Conservation (phyloP, 2,329 filamentous ascomycete genomes). For the Sporothrix protearum region DNA sequence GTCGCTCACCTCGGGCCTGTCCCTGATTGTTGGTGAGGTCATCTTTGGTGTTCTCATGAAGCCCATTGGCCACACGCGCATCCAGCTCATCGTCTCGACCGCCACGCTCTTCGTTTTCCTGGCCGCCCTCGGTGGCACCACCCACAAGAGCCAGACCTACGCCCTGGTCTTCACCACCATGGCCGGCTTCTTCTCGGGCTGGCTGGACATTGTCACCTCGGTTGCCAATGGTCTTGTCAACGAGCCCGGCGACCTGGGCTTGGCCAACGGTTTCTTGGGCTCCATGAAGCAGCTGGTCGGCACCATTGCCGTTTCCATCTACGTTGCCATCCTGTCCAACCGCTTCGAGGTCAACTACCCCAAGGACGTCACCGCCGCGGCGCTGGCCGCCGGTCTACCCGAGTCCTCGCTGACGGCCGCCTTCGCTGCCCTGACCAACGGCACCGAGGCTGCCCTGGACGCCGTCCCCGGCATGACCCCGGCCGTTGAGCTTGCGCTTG, state of each 20-base stretch:
- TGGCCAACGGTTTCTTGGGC: conserved; percentile 26
- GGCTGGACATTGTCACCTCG: conserved; percentile 22
- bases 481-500: conserved; percentile 19
- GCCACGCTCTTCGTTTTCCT: conserved; percentile 20
- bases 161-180: conserved; percentile 23
- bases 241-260: conserved; percentile 24
- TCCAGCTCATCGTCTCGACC: conserved; percentile 22
- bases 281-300: conserved; percentile 25
- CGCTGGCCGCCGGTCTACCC: conserved; percentile 19
- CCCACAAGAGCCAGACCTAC: conserved; percentile 19
- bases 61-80: conserved; percentile 17
- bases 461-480: conserved; percentile 24
- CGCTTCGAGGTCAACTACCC: conserved; percentile 17
- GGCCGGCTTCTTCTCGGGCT: conserved; percentile 25
- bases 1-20: conserved; percentile 13
- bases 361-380: conserved; percentile 15
- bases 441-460: conserved; percentile 16
- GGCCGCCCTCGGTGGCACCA: conserved; percentile 23
- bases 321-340: conserved; percentile 22
- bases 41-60: conserved; percentile 16
- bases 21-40: conserved; percentile 21
- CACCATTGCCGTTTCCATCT: conserved; percentile 23
- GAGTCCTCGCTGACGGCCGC: conserved; percentile 4
- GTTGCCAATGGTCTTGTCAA: conserved; percentile 26
- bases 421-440: conserved; percentile 18